phyloP scores from a whole-genome alignment of 495 filamentous ascomycete genomes.

The Penicillium coffeae region DNA sequence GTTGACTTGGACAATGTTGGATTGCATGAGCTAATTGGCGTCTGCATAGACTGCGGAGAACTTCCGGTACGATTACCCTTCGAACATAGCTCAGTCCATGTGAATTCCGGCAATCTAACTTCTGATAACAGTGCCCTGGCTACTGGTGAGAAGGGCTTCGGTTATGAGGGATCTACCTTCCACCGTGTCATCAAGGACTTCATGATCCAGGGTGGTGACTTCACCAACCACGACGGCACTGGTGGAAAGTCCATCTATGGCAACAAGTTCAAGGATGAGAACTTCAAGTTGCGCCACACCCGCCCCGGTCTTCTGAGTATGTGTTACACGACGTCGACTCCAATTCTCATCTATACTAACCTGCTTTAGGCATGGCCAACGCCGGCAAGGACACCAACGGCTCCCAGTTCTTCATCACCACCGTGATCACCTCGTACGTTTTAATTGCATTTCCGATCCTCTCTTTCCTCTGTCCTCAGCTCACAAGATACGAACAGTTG shows the following conservation, averaged over 20 bases:
- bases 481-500: slow-evolving; percentile 56
- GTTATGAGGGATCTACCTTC: slow-evolving; percentile 93
- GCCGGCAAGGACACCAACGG: slow-evolving; percentile 97
- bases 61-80: slow-evolving; percentile 61
- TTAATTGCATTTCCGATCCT: not conserved
- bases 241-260: slow-evolving; percentile 98
- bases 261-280: slow-evolving; percentile 93
- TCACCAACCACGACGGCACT: slow-evolving; percentile 90
- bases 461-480: not conserved
- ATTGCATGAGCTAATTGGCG: not conserved
- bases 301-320: slow-evolving; percentile 61
- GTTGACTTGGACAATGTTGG: slow-evolving; percentile 1
- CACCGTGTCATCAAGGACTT: slow-evolving; percentile 98
- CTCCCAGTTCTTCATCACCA: slow-evolving; percentile 97
- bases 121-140: slow-evolving; percentile 63
- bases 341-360: slow-evolving; percentile 1
- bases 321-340: not conserved
- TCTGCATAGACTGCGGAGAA: slow-evolving; percentile 78
- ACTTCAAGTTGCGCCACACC: slow-evolving; percentile 96
- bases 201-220: slow-evolving; percentile 99
- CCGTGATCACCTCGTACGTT: slow-evolving; percentile 72
- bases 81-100: not conserved
- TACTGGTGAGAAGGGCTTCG: slow-evolving; percentile 95
- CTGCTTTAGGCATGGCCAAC: slow-evolving; percentile 86
- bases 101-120: slow-evolving; percentile 12